These are phyloP conservation scores for Cordyceps fumosorosea DNA, from an alignment of 2,329 filamentous ascomycete species.

Conservation along the genomic window DNA sequence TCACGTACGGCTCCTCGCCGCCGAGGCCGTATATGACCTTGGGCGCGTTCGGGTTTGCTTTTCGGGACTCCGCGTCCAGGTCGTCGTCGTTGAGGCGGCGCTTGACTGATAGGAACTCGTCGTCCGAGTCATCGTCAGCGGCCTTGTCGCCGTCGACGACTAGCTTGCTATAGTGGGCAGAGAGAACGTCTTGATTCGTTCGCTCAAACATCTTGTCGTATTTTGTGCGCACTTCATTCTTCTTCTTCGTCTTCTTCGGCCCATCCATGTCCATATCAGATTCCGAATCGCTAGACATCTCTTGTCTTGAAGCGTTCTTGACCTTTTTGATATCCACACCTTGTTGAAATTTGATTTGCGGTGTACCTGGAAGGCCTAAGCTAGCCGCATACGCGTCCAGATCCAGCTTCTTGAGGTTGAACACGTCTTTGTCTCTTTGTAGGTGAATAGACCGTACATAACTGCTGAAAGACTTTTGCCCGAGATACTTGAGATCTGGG, in stretches of 20 bases:
- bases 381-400: slow-evolving; percentile 81
- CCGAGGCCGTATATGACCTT: slow-evolving; percentile 63
- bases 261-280: slow-evolving; percentile 47
- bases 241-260: slow-evolving; percentile 34
- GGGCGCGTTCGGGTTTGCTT: slow-evolving; percentile 34
- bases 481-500: slow-evolving; percentile 86
- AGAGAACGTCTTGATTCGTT: slow-evolving; percentile 89
- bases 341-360: slow-evolving; percentile 88
- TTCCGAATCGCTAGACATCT: slow-evolving; percentile 56
- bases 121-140: slow-evolving; percentile 58
- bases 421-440: slow-evolving; percentile 87
- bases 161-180: slow-evolving; percentile 87
- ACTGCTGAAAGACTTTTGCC: slow-evolving; percentile 90
- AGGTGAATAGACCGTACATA: slow-evolving; percentile 81
- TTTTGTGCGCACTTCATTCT: slow-evolving; percentile 73
- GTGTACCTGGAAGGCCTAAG: slow-evolving; percentile 82
- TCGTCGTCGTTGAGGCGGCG: slow-evolving; percentile 71
- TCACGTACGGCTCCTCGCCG: slow-evolving; percentile 66
- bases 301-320: slow-evolving; percentile 76
- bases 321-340: slow-evolving; percentile 78
- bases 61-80: slow-evolving; percentile 43
- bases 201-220: slow-evolving; percentile 98
- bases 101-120: slow-evolving; percentile 84
- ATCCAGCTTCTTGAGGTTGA: slow-evolving; percentile 75
- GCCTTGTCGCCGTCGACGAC: slow-evolving; percentile 47